These are phyloP conservation scores for Pinus tabuliformis DNA, from an alignment of 75 land plant genomes.

Conservation along the genomic window DNA sequence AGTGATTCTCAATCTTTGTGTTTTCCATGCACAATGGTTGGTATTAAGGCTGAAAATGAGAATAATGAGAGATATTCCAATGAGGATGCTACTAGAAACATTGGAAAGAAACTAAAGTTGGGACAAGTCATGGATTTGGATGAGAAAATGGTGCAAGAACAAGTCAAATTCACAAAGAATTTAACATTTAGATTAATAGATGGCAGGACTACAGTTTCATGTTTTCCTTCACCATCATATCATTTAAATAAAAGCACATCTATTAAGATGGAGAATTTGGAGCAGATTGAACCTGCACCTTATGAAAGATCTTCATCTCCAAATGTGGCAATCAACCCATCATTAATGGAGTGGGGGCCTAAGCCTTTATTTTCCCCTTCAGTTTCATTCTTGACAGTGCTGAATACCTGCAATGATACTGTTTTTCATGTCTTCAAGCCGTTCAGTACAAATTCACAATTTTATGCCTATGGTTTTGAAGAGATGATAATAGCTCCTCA, in stretches of 20 bases:
- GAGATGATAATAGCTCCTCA: conserved; percentile 53
- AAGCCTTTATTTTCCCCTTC: conserved; percentile 55
- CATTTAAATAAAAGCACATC: background rate
- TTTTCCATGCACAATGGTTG: background rate
- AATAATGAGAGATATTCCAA: background rate
- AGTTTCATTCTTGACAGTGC: conserved; percentile 41
- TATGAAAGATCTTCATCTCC: conserved; percentile 23
- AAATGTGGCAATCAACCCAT: conserved; percentile 50
- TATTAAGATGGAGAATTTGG: conserved; percentile 2
- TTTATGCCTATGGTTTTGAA: conserved; percentile 52
- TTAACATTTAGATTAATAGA: background rate
- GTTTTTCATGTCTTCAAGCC: conserved; percentile 48
- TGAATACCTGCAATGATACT: conserved; percentile 50
- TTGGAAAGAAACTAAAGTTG: background rate
- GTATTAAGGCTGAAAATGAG: background rate
- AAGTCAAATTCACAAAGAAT: background rate
- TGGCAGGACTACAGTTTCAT: conserved; percentile 2
- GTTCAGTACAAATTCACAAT: conserved; percentile 57
- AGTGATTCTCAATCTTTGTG: conserved; percentile 7
- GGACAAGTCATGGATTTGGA: background rate
- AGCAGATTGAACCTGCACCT: conserved; percentile 6
- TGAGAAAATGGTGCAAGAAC: background rate
- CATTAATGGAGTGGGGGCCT: conserved; percentile 43
- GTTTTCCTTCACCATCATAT: background rate
- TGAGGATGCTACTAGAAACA: background rate